Conservation (phyloP, 768 basidiomycete genomes). For the Lactifluus hygrophoroides region DNA sequence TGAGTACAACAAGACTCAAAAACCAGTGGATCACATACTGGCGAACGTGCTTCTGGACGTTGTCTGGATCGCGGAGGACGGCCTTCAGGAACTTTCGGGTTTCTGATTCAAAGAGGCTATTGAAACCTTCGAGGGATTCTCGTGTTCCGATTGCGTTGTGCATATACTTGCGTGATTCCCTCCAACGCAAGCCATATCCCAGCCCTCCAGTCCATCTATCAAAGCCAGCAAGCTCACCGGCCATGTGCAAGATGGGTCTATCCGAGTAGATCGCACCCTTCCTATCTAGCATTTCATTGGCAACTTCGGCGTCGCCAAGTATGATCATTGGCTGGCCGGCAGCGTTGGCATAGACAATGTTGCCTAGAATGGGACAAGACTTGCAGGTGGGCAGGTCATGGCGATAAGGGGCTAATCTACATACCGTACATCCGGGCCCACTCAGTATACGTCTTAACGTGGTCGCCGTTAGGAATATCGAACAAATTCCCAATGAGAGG, state of each 20-base stretch:
- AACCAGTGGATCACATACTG: background rate
- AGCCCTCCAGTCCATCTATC: background rate
- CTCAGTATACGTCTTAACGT: background rate
- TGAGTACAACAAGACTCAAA: background rate
- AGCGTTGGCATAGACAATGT: background rate
- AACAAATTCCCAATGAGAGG: constrained; percentile 5
- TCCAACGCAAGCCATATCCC: constrained; percentile 1
- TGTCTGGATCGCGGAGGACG: background rate
- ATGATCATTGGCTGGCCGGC: constrained; percentile 5
- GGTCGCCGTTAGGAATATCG: background rate
- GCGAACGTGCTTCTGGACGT: background rate
- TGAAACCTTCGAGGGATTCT: background rate
- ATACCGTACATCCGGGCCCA: constrained; percentile 5
- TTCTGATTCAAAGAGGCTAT: background rate
- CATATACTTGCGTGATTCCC: constrained; percentile 6
- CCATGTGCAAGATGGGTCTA: constrained; percentile 5
- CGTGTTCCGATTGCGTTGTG: constrained; percentile 8
- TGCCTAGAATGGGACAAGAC: background rate
- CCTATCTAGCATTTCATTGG: constrained; percentile 10
- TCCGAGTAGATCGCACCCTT: constrained; percentile 10
- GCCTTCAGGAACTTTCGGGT: background rate
- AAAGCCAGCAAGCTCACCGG: constrained; percentile 7
- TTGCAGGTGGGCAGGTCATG: too few species aligned
- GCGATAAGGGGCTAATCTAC: background rate
- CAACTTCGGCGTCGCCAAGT: background rate